Percentiles rank a stretch among this genome's conserved stretches.
Conservation (phyloP, 495 filamentous ascomycete species). For the Lasiosphaeriaceae sp. region DNA sequence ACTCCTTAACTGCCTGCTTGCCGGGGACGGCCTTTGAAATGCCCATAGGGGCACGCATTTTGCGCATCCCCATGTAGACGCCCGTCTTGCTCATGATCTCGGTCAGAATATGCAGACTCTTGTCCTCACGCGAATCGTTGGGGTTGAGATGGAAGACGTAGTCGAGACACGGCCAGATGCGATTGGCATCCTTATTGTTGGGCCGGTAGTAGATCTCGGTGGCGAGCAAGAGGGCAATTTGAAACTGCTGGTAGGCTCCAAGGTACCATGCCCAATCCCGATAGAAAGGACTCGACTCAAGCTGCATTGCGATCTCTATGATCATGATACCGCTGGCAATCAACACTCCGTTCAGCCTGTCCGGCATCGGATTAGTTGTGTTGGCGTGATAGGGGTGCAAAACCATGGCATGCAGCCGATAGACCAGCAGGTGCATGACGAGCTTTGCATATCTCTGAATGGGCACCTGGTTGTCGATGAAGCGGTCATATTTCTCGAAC, state of each 20-base stretch:
- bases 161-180: constrained; percentile 68
- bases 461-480: constrained; percentile 54
- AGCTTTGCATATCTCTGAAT: constrained; percentile 56
- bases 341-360: constrained; percentile 43
- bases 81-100: constrained; percentile 40
- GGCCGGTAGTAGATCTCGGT: constrained; percentile 56
- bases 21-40: constrained; percentile 32
- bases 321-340: constrained; percentile 48
- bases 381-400: constrained; percentile 62
- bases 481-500: constrained; percentile 55
- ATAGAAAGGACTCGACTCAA: constrained; percentile 54
- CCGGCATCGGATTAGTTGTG: constrained; percentile 47
- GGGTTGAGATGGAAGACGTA: constrained; percentile 63
- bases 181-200: constrained; percentile 48
- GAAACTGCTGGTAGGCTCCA: constrained; percentile 54
- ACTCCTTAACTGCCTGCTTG: constrained; percentile 37
- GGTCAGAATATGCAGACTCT: constrained; percentile 35
- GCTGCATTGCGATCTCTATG: constrained; percentile 55
- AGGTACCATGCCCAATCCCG: constrained; percentile 53
- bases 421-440: constrained; percentile 58
- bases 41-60: constrained; percentile 41
- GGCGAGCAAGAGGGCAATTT: constrained; percentile 50
- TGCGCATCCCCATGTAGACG: constrained; percentile 40
- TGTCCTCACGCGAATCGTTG: constrained; percentile 38
- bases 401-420: constrained; percentile 59